phyloP scores from a whole-genome alignment of 495 filamentous ascomycete species.

The Penicillium fimorum region DNA sequence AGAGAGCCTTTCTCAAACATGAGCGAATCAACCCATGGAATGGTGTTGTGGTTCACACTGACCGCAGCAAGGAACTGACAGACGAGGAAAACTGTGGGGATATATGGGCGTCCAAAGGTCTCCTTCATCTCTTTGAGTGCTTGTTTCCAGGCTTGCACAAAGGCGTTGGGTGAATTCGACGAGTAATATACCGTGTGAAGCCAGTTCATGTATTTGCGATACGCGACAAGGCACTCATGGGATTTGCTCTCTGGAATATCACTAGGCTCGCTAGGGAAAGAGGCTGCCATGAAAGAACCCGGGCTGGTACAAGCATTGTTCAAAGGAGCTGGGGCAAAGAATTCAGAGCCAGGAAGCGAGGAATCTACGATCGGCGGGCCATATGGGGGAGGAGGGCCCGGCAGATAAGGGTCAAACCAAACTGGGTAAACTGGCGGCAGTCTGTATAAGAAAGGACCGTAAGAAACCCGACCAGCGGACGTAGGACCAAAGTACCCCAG shows the following conservation, averaged over 20 bases:
- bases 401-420: too few species aligned
- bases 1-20: not conserved
- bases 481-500: not conserved
- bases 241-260: not conserved
- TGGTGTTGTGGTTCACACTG: not conserved
- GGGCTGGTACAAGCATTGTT: not conserved
- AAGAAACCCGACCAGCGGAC: not conserved
- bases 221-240: not conserved
- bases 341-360: not conserved
- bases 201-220: conserved; percentile 1
- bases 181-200: not conserved
- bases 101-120: not conserved
- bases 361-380: not conserved
- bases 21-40: not conserved
- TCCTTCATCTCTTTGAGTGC: not conserved
- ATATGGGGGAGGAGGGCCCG: not conserved
- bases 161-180: not conserved
- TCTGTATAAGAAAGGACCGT: not conserved
- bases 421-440: not conserved
- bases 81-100: not conserved
- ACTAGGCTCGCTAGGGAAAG: not conserved
- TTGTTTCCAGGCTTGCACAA: not conserved
- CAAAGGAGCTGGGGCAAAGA: too few species aligned
- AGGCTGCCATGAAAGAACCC: not conserved
- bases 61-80: conserved; percentile 2